Evolutionary conservation across 352 stramenopile genomes (phyloP).

Genomic region (Phytopythium chamaehyphon): DNA sequence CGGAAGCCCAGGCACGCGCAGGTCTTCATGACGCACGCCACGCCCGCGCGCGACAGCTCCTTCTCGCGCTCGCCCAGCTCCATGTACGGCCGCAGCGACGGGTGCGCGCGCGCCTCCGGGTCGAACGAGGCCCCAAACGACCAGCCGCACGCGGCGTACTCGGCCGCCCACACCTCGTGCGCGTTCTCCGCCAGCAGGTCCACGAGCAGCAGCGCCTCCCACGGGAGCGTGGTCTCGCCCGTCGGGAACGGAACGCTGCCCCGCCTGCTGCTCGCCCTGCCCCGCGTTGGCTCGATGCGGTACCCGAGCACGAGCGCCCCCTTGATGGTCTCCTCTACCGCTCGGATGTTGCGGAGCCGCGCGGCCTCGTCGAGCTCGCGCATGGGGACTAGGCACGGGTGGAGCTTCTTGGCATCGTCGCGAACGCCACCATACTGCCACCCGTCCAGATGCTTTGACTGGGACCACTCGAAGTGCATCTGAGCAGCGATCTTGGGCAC

Average conservation of each 20-base stretch:
- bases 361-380: constrained; percentile 30
- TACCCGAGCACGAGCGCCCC: constrained; percentile 57
- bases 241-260: constrained; percentile 19
- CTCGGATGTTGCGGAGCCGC: constrained; percentile 35
- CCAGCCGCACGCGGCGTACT: constrained; percentile 45
- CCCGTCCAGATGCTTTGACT: constrained; percentile 35
- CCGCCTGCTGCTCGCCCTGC: neutral
- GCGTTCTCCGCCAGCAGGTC: constrained; percentile 69
- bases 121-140: constrained; percentile 33
- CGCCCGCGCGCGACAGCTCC: constrained; percentile 34
- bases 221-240: constrained; percentile 39
- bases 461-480: constrained; percentile 69
- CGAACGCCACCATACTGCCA: constrained; percentile 36
- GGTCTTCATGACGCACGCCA: constrained; percentile 47
- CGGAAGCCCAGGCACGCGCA: constrained; percentile 46
- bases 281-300: constrained; percentile 12
- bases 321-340: constrained; percentile 54
- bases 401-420: constrained; percentile 34
- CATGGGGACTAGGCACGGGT: constrained; percentile 55
- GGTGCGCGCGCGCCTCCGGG: constrained; percentile 34
- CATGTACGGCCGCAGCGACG: constrained; percentile 60
- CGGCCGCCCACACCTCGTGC: constrained; percentile 61
- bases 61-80: constrained; percentile 50
- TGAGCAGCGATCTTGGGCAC: constrained; percentile 35
- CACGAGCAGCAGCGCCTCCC: constrained; percentile 61